Conservation (phyloP, 2,329 filamentous ascomycete species). For the Uncinocarpus reesii region DNA sequence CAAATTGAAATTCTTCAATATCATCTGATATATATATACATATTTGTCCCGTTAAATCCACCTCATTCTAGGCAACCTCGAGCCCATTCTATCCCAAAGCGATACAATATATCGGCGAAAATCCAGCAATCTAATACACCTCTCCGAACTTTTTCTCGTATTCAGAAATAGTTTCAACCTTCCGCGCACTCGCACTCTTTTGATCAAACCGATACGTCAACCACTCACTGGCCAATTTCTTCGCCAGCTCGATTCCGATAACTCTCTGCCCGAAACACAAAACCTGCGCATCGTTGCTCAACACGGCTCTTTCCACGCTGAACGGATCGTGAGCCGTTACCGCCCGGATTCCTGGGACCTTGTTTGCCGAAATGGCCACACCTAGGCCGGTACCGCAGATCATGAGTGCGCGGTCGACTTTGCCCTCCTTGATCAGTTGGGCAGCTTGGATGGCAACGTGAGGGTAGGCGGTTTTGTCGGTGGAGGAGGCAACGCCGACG, state of each 20-base stretch:
- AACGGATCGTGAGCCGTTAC: constrained; percentile 84
- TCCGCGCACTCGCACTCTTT: constrained; percentile 52
- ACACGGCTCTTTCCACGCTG: constrained; percentile 65
- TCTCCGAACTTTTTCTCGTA: constrained; percentile 32
- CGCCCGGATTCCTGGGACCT: constrained; percentile 72
- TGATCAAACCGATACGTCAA: constrained; percentile 69
- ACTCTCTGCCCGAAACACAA: constrained; percentile 79
- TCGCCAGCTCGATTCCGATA: constrained; percentile 67
- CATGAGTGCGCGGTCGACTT: constrained; percentile 64
- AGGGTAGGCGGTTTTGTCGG: constrained; percentile 73
- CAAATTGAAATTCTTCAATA: background rate
- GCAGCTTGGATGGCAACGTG: constrained; percentile 66
- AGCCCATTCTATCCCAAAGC: background rate
- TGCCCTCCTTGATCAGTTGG: constrained; percentile 39
- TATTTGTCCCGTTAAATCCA: too few species aligned
- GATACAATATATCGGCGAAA: background rate
- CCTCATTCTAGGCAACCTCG: too few species aligned
- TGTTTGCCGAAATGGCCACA: constrained; percentile 82
- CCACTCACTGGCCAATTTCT: constrained; percentile 70
- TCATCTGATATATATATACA: background rate
- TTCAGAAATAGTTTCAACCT: constrained; percentile 42
- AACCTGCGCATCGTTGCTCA: constrained; percentile 81
- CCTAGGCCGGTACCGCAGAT: constrained; percentile 82
- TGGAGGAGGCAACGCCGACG: constrained; percentile 56
- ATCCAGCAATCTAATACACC: background rate